Percentiles rank a stretch among this genome's conserved stretches.
These are phyloP conservation scores for Ascochyta rabiei DNA, from an alignment of 2,329 filamentous ascomycete genomes.

Conservation along the genomic window DNA sequence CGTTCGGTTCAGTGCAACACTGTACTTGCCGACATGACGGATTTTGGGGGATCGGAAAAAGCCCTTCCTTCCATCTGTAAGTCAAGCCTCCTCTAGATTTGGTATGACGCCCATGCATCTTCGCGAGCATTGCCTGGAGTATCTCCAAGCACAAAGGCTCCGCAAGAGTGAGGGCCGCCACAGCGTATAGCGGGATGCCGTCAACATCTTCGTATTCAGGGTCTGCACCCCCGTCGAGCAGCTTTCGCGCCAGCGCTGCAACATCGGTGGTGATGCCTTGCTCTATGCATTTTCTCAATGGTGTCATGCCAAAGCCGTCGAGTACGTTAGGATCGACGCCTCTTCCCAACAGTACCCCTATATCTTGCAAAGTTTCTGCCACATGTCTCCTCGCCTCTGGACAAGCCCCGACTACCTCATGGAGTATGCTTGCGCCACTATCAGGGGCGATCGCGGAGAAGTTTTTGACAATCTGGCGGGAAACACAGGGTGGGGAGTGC, in stretches of 20 bases:
- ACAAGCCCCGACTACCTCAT: constrained; percentile 40
- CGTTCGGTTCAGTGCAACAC: constrained; percentile 24
- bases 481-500: constrained; percentile 38
- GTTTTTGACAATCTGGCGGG: constrained; percentile 33
- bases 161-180: constrained; percentile 36
- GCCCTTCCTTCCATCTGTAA: constrained; percentile 23
- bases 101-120: constrained; percentile 27
- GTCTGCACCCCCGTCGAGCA: constrained; percentile 41
- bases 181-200: constrained; percentile 30
- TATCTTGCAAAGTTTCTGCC: constrained; percentile 37
- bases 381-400: constrained; percentile 40
- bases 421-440: constrained; percentile 32
- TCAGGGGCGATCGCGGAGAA: constrained; percentile 11
- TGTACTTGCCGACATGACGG: constrained; percentile 35
- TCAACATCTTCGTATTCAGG: constrained; percentile 31
- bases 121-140: constrained; percentile 33
- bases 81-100: constrained; percentile 16
- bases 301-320: constrained; percentile 24
- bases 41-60: constrained; percentile 37
- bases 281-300: constrained; percentile 36
- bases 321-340: constrained; percentile 37
- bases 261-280: constrained; percentile 38
- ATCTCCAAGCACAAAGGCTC: constrained; percentile 34
- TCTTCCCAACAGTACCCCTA: constrained; percentile 34
- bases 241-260: constrained; percentile 26